A percentile compares a stretch with the other conserved stretches of the same genome.
phyloP scores from a whole-genome alignment of 441 rosid genomes.

The Cnidoscolus chayamansa region DNA sequence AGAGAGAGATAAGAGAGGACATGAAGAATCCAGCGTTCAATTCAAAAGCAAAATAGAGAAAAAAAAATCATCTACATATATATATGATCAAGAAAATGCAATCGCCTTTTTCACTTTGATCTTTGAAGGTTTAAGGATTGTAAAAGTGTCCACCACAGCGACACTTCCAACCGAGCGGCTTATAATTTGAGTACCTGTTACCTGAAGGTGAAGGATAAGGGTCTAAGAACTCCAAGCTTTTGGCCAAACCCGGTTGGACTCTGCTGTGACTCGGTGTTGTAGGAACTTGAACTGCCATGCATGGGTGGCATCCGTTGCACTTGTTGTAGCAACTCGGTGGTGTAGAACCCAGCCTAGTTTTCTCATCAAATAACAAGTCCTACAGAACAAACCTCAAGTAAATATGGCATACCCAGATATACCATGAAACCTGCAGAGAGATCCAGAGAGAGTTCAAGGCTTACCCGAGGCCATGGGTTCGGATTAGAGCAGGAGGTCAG shows the following conservation, averaged over 20 bases:
- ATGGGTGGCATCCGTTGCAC: constrained; percentile 82
- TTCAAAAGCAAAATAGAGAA: too few species aligned
- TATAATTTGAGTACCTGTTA: constrained; percentile 73
- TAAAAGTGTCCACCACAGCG: constrained; percentile 61
- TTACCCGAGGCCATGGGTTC: constrained; percentile 40
- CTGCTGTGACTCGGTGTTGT: constrained; percentile 38
- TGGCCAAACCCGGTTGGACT: constrained; percentile 20
- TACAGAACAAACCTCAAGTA: constrained; percentile 8
- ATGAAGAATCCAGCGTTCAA: not conserved
- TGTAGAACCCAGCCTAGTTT: constrained; percentile 74
- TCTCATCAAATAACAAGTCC: constrained; percentile 51
- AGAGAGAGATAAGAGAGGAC: too few species aligned
- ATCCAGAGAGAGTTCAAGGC: not conserved
- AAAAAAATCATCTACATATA: too few species aligned
- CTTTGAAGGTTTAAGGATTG: constrained; percentile 43
- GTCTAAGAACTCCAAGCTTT: constrained; percentile 18
- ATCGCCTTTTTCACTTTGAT: not conserved
- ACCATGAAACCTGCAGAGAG: not conserved
- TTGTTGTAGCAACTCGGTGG: constrained; percentile 91
- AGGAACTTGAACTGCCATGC: constrained; percentile 83
- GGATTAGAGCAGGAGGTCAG: constrained; percentile 35
- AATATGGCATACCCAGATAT: not conserved
- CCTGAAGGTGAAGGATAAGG: constrained; percentile 32
- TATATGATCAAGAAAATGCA: too few species aligned
- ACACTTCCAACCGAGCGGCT: constrained; percentile 91